These are phyloP conservation scores for Chaetomium strumarium DNA, from an alignment of 2,329 filamentous ascomycete genomes.

Conservation along the genomic window DNA sequence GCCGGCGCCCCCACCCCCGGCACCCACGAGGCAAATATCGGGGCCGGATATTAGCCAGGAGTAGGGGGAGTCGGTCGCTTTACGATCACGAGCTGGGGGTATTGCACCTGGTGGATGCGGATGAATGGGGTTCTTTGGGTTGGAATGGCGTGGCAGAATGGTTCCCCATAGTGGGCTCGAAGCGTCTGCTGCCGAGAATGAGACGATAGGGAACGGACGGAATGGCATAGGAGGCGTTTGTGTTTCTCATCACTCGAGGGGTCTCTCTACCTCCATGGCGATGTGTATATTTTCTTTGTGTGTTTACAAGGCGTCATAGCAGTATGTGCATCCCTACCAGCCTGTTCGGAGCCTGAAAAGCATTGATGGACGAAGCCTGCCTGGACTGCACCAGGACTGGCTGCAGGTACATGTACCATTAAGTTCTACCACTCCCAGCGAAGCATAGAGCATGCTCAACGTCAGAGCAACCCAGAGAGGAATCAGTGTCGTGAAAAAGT, in stretches of 20 bases:
- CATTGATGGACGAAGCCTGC: neutral
- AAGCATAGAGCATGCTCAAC: no score
- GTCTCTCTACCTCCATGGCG: constrained; percentile 13
- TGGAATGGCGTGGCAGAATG: neutral
- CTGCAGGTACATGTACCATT: neutral
- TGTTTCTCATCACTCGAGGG: constrained; percentile 13
- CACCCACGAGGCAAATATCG: constrained; percentile 16
- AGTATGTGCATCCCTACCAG: constrained; percentile 8
- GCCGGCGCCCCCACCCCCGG: constrained; percentile 32
- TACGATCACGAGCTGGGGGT: no score
- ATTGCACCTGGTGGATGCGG: neutral
- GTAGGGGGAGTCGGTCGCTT: neutral
- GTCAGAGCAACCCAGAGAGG: no score
- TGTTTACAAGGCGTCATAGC: neutral
- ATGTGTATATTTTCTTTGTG: constrained; percentile 10
- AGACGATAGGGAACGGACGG: constrained; percentile 11
- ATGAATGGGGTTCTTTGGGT: neutral
- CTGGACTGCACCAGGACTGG: neutral
- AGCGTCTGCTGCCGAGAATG: constrained; percentile 10
- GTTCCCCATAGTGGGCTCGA: neutral
- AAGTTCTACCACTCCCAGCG: no score
- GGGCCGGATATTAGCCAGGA: neutral
- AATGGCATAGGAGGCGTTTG: constrained; percentile 19
- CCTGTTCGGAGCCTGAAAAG: neutral
- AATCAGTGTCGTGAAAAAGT: neutral